Conservation (phyloP, 164 flowering plant species). For the Nymphaea thermarum region DNA sequence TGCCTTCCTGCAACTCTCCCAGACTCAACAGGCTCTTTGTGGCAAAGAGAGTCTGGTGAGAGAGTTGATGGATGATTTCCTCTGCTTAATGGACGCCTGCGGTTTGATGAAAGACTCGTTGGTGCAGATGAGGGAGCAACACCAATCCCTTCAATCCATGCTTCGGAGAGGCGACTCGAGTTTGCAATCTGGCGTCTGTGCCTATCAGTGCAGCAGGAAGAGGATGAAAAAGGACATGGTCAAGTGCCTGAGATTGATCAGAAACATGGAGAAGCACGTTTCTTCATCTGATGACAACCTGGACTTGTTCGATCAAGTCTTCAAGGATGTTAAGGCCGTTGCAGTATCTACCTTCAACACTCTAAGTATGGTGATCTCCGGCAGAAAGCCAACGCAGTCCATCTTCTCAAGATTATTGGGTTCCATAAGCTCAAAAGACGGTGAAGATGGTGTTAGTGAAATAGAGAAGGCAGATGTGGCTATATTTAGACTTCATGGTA, state of each 20-base stretch:
- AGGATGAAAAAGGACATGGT: slow-evolving; percentile 19
- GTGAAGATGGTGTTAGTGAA: background rate
- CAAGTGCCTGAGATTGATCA: slow-evolving; percentile 10
- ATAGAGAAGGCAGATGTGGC: background rate
- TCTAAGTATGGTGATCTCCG: background rate
- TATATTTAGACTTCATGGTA: background rate
- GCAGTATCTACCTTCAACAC: background rate
- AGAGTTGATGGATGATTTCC: slow-evolving; percentile 24
- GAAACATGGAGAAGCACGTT: too few relatives aligned
- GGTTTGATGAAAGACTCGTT: slow-evolving; percentile 16
- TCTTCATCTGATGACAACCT: background rate
- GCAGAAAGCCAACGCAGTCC: background rate
- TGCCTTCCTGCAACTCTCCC: slow-evolving; percentile 14
- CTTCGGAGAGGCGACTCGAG: slow-evolving; percentile 22
- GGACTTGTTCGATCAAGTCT: background rate
- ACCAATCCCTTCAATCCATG: slow-evolving; percentile 14
- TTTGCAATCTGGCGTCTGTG: slow-evolving; percentile 9
- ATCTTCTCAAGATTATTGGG: background rate
- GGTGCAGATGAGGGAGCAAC: slow-evolving; percentile 17
- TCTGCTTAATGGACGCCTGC: slow-evolving; percentile 24
- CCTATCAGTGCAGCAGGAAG: slow-evolving; percentile 8
- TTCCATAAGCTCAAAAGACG: background rate
- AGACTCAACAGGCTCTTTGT: slow-evolving; percentile 6
- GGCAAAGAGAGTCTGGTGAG: slow-evolving; percentile 14
- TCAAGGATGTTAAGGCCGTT: background rate